Percentiles rank a stretch among this genome's conserved stretches.
Conservation (phyloP, 2,329 filamentous ascomycete genomes). For the Myriosclerotinia curreyana region DNA sequence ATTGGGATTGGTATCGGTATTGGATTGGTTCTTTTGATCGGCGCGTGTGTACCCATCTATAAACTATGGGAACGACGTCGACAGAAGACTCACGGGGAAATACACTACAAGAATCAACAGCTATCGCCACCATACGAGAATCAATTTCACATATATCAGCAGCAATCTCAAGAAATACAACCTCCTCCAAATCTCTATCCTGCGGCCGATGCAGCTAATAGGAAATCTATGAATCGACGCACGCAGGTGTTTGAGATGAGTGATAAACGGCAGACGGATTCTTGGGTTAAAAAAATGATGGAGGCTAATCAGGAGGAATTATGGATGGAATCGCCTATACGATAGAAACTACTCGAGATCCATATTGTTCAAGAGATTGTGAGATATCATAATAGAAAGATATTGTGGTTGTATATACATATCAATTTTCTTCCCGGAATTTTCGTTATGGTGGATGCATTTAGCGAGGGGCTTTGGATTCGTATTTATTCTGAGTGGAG, state of each 20-base stretch:
- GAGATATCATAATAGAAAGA: background rate
- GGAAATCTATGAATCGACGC: background rate
- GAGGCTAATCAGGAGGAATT: background rate
- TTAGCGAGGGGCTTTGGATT: background rate
- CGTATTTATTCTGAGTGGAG: background rate
- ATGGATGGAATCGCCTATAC: constrained; percentile 9
- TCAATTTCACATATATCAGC: background rate
- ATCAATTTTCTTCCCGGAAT: background rate
- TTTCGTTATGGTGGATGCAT: background rate
- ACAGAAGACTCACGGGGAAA: background rate
- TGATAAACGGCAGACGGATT: background rate
- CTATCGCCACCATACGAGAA: background rate
- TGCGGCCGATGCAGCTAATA: background rate
- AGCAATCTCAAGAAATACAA: background rate
- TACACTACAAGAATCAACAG: background rate
- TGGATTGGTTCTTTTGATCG: background rate
- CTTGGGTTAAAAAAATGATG: constrained; percentile 10
- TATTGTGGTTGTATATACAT: background rate
- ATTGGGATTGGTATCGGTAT: background rate
- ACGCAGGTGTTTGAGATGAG: background rate
- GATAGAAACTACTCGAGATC: background rate
- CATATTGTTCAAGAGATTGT: background rate
- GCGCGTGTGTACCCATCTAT: background rate
- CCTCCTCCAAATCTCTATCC: background rate
- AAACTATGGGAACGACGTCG: background rate